Percentiles rank a stretch among this genome's conserved stretches.
Evolutionary conservation across 2,329 filamentous ascomycete genomes (phyloP).

Genomic region (Fusarium sp.): DNA sequence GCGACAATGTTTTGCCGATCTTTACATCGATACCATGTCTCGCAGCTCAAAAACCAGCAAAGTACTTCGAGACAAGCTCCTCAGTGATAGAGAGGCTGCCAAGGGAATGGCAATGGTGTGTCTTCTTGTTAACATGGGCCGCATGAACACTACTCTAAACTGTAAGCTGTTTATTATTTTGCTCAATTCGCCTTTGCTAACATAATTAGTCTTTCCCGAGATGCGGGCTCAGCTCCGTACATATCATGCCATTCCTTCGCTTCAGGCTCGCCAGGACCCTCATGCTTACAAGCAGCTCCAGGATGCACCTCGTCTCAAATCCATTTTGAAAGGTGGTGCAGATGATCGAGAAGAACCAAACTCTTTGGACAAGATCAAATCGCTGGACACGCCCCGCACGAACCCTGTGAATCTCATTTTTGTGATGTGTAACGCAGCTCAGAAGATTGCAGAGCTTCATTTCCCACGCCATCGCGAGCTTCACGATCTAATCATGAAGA

Average conservation of each 20-base stretch:
- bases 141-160: slow-evolving; percentile 99
- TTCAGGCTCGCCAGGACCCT: slow-evolving; percentile 94
- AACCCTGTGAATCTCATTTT: slow-evolving; percentile 99
- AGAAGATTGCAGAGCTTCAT: slow-evolving; percentile 92
- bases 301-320: slow-evolving; percentile 94
- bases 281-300: slow-evolving; percentile 98
- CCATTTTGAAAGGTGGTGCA: slow-evolving; percentile 94
- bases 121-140: slow-evolving; percentile 92
- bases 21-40: slow-evolving; percentile 99
- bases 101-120: slow-evolving; percentile 99
- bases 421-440: slow-evolving; percentile 87
- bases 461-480: slow-evolving; percentile 89
- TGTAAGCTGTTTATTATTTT: slow-evolving; percentile 67
- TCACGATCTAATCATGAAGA: slow-evolving; percentile 95
- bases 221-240: slow-evolving; percentile 98
- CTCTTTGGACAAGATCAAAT: slow-evolving; percentile 84
- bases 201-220: slow-evolving; percentile 88
- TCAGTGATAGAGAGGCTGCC: slow-evolving; percentile 90
- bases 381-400: slow-evolving; percentile 73
- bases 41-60: slow-evolving; percentile 99
- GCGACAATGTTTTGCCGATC: slow-evolving; percentile 87
- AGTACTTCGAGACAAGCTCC: slow-evolving; percentile 94
- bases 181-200: slow-evolving; percentile 4
- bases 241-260: slow-evolving; percentile 96
- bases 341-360: slow-evolving; percentile 89